A percentile compares a stretch with the other conserved stretches of the same genome.
phyloP scores from a whole-genome alignment of 1,139 yeast genomes.

The Saccharomyces hybrid region DNA sequence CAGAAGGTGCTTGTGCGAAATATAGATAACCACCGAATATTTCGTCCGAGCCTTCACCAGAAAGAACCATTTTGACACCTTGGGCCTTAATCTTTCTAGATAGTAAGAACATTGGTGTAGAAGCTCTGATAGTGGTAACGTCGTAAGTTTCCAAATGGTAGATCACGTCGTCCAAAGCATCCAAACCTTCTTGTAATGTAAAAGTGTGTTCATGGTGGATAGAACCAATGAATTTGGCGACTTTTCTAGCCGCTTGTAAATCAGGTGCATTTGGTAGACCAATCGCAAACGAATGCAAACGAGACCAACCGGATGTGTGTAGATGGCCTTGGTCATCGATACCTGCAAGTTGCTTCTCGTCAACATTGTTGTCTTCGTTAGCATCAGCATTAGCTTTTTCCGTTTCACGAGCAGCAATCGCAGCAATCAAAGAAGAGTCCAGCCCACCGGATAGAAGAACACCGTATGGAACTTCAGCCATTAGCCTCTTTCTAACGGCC shows the following conservation, averaged over 20 bases:
- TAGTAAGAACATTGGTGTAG: conserved; percentile 96
- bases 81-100: conserved; percentile 97
- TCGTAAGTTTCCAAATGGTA: conserved; percentile 95
- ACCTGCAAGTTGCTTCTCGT: conserved; percentile 67
- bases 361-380: conserved; percentile 37
- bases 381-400: conserved; percentile 58
- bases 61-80: conserved; percentile 97
- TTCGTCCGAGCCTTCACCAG: conserved; percentile 99
- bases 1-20: conserved; percentile 93
- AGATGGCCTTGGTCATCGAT: conserved; percentile 82
- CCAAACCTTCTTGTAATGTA: conserved; percentile 93
- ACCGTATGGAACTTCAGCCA: conserved; percentile 99
- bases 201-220: conserved; percentile 97
- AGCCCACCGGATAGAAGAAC: conserved; percentile 94
- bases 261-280: conserved; percentile 99
- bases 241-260: conserved; percentile 91
- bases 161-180: conserved; percentile 89
- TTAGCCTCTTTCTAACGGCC: conserved; percentile 96
- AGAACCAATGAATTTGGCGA: conserved; percentile 90
- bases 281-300: conserved; percentile 90
- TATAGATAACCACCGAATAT: conserved; percentile 97
- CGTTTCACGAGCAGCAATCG: conserved; percentile 96
- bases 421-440: conserved; percentile 91
- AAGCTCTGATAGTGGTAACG: conserved; percentile 97
- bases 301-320: conserved; percentile 71